A percentile compares a stretch with the other conserved stretches of the same genome.
Evolutionary conservation across 2,329 filamentous ascomycete genomes (phyloP).

Genomic region (Pleurostoma richardsiae): DNA sequence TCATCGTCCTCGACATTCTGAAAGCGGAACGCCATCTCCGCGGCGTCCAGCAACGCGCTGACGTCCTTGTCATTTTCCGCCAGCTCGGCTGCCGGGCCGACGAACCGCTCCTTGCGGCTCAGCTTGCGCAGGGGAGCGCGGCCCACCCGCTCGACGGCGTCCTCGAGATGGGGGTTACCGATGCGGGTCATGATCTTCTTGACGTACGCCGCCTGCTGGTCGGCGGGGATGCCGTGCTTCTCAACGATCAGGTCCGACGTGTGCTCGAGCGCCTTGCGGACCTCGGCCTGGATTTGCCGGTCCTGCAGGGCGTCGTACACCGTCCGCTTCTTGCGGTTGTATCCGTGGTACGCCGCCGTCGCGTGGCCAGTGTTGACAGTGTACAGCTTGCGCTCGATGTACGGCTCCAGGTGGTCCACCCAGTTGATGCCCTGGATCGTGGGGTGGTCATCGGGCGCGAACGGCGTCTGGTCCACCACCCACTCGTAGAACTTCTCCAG

Average conservation of each 20-base stretch:
- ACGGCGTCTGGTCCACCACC: conserved; percentile 88
- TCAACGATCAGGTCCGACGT: conserved; percentile 79
- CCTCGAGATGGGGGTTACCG: conserved; percentile 87
- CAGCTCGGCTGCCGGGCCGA: conserved; percentile 84
- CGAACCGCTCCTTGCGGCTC: conserved; percentile 90
- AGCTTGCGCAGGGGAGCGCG: conserved; percentile 93
- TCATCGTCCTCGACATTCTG: conserved; percentile 90
- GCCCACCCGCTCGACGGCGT: conserved; percentile 90
- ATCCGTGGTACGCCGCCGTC: conserved; percentile 91
- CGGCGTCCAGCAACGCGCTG: conserved; percentile 69
- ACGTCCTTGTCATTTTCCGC: conserved; percentile 74
- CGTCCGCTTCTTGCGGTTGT: conserved; percentile 78
- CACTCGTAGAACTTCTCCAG: conserved; percentile 99
- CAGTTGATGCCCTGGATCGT: conserved; percentile 85
- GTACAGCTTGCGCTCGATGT: conserved; percentile 98
- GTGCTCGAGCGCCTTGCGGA: conserved; percentile 76
- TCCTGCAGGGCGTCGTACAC: conserved; percentile 88
- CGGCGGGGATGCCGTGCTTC: conserved; percentile 74
- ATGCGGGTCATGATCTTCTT: conserved; percentile 90
- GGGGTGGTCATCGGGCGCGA: conserved; percentile 65
- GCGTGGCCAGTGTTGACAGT: conserved; percentile 99
- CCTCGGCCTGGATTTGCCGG: conserved; percentile 71
- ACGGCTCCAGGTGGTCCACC: conserved; percentile 86
- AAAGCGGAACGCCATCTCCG: conserved; percentile 93
- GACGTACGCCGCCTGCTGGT: conserved; percentile 82